These are phyloP conservation scores for Avicennia marina DNA, from an alignment of 257 asterid genomes.

Conservation along the genomic window DNA sequence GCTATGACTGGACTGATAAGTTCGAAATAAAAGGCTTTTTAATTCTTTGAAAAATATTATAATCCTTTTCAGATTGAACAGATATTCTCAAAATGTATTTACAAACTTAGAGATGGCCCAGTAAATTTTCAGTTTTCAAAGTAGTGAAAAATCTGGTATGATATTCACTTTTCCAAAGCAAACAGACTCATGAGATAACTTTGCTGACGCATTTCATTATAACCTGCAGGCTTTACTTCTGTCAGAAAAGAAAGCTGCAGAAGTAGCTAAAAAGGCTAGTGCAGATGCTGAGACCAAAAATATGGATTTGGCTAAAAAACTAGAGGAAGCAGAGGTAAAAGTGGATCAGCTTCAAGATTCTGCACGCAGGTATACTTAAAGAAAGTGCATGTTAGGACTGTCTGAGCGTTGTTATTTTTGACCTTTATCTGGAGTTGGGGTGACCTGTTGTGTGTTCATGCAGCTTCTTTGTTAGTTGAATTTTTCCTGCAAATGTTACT, in stretches of 20 bases:
- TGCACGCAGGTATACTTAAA: conserved; percentile 59
- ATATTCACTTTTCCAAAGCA: too few relatives aligned
- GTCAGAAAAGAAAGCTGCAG: conserved; percentile 66
- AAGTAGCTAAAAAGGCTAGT: conserved; percentile 57
- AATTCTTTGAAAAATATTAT: neutral
- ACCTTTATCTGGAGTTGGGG: too few relatives aligned
- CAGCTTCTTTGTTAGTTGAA: too few relatives aligned
- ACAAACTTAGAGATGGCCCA: neutral
- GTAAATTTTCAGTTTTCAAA: neutral
- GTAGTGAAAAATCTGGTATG: conserved; percentile 1
- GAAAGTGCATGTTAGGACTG: too few relatives aligned
- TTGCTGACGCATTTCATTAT: conserved; percentile 16
- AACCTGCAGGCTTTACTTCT: conserved; percentile 59
- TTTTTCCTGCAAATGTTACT: too few relatives aligned
- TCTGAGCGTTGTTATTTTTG: too few relatives aligned
- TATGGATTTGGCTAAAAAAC: conserved; percentile 52
- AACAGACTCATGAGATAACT: conserved; percentile 9
- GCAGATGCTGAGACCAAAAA: conserved; percentile 60
- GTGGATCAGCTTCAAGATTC: conserved; percentile 81
- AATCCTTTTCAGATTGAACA: neutral
- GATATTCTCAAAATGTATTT: neutral
- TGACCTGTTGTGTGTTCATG: too few relatives aligned
- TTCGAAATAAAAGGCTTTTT: neutral
- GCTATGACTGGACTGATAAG: conserved; percentile 5
- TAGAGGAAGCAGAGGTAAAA: conserved; percentile 72